These are phyloP conservation scores for Porphyrellus sp. DNA, from an alignment of 1,284 basidiomycete species.

Conservation along the genomic window DNA sequence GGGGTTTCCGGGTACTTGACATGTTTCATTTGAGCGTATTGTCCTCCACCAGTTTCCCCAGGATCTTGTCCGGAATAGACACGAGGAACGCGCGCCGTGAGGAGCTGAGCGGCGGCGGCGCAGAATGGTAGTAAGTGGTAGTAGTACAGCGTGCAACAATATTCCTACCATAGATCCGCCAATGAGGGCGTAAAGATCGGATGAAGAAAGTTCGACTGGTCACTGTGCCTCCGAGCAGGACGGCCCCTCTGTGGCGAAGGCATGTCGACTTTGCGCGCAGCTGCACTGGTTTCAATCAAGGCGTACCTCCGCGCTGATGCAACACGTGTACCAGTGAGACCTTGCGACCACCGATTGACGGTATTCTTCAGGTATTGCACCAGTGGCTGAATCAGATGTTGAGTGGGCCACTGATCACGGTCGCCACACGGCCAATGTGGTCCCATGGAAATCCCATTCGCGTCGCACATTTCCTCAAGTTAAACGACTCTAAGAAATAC, in stretches of 20 bases:
- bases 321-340: neutral
- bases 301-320: neutral
- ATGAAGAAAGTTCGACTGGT: neutral
- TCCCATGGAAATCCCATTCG: too few relatives aligned
- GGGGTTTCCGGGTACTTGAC: neutral
- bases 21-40: slow-evolving; percentile 9
- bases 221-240: slow-evolving; percentile 6
- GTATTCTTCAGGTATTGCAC: neutral
- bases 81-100: slow-evolving; percentile 14
- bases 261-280: slow-evolving; percentile 12
- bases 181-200: slow-evolving; percentile 12
- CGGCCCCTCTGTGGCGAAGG: slow-evolving; percentile 17
- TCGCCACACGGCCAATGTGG: too few relatives aligned
- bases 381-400: neutral
- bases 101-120: neutral
- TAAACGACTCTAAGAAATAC: too few relatives aligned
- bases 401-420: too few relatives aligned
- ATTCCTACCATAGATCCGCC: slow-evolving; percentile 13
- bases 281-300: neutral
- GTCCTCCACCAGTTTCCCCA: slow-evolving; percentile 1
- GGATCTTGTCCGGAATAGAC: slow-evolving; percentile 5
- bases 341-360: neutral
- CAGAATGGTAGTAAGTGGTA: neutral
- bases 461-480: too few relatives aligned
- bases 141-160: slow-evolving; percentile 5